Evolutionary conservation across 2,329 filamentous ascomycete genomes (phyloP), one percentile per base, ranked within the genome.

Genomic region (Pyrenophora tritici-repentis): DNA sequence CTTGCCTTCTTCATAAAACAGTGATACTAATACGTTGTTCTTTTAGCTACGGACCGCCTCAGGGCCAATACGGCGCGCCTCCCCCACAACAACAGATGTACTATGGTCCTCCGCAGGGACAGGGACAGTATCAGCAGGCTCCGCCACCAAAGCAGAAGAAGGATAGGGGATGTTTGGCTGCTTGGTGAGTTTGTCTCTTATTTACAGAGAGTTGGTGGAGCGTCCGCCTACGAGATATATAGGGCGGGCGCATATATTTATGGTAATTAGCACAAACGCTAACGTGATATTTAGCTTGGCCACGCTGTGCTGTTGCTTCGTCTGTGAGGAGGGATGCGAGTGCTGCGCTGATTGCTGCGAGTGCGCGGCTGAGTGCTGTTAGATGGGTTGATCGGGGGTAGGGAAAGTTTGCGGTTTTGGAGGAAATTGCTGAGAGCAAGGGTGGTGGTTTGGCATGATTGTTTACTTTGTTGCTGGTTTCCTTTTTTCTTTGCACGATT

Each of bases 271-370:
- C 5, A 29, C 26, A 6, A 16, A 16, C 2, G 42, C 53, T 61
- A 45, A 62, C 40, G 16, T 5, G 24, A 20, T 4, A 13, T 37
- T 35, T 38, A 68, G 68, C 58, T 38, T 73, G 40, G 70, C 70
- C 3, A 61, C 64, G 3, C 54, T 86, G 32, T 86, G 83, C 75
- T 87, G 84, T 68, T 86, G 83, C 65, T 86, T 83, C 71, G 76
- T 86, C 22, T 85, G 82, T 62, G 84, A 86, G 65, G 84, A 86
- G 71, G 78, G 80, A 22, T 86, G 84, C 63, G 83, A 86, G 68
- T 86, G 83, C 73, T 86, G 83, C 65, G 74, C 79, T n/a, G 83
- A 86, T 4, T 85, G 83, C 69, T 81, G 81, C 62, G 82, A 73
- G 56, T 73, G 71, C 46, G 62, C 57, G 6, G 69, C 61, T 45